Conservation (phyloP, 352 stramenopile genomes). For the Phytophthora palmivora region DNA sequence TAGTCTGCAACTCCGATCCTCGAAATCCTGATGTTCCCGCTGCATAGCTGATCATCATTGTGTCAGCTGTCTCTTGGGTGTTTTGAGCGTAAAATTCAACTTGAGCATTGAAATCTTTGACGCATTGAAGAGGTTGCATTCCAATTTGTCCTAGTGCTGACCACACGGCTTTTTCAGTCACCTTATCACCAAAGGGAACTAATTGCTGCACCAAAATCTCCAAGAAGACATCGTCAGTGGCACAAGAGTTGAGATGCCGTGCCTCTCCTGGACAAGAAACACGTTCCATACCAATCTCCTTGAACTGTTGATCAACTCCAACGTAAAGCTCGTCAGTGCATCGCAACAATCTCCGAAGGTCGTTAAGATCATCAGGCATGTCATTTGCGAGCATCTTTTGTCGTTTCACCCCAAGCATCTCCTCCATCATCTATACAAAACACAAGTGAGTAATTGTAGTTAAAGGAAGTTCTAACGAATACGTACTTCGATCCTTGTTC, state of each 20-base stretch:
- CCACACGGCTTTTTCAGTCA: constrained; percentile 13
- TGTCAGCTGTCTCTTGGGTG: constrained; percentile 5
- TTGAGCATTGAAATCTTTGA: constrained; percentile 16
- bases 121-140: constrained; percentile 12
- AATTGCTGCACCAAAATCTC: constrained; percentile 31
- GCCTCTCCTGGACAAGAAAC: constrained; percentile 21
- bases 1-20: too few relatives aligned
- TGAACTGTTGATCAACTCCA: constrained; percentile 13
- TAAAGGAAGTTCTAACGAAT: neutral
- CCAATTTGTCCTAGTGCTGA: constrained; percentile 15
- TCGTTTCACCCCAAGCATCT: constrained; percentile 20
- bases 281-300: constrained; percentile 8
- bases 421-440: constrained; percentile 16
- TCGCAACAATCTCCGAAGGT: constrained; percentile 19
- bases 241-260: constrained; percentile 4
- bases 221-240: constrained; percentile 25
- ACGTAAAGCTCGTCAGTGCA: constrained; percentile 25
- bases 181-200: constrained; percentile 21
- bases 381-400: constrained; percentile 8
- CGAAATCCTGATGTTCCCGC: neutral
- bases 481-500: neutral
- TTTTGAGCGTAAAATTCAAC: constrained; percentile 22
- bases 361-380: neutral
- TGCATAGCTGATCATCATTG: constrained; percentile 22
- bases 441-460: neutral